phyloP scores from a whole-genome alignment of 208 protist species.

The Strigomonas galati region DNA sequence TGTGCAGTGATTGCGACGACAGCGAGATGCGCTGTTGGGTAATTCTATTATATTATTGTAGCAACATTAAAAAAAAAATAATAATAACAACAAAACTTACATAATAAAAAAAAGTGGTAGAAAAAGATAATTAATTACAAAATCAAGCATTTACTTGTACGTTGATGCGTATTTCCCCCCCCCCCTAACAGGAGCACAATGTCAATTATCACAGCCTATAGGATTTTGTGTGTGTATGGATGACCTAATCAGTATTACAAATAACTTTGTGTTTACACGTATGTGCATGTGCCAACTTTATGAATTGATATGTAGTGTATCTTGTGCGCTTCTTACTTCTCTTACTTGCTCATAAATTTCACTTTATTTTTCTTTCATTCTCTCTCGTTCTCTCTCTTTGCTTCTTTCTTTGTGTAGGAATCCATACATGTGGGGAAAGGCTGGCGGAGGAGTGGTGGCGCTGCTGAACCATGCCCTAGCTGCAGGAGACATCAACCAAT shows the following conservation, averaged over 20 bases:
- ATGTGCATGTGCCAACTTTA: too few relatives aligned
- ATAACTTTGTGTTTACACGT: too few relatives aligned
- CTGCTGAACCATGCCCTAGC: conserved; percentile 49
- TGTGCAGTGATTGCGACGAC: too few relatives aligned
- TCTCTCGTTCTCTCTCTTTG: background rate
- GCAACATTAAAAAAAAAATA: too few relatives aligned
- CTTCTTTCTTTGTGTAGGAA: conserved; percentile 8
- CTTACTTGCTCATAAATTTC: too few relatives aligned
- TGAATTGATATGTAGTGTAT: too few relatives aligned
- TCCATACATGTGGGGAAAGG: conserved; percentile 15
- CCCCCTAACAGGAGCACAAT: background rate
- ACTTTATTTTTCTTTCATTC: conserved; percentile 3
- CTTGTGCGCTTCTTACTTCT: too few relatives aligned
- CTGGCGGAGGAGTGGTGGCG: conserved; percentile 34
- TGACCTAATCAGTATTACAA: too few relatives aligned
- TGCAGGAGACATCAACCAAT: conserved; percentile 75
- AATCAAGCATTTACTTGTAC: background rate
- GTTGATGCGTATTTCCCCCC: too few relatives aligned
- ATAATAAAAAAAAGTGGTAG: background rate
- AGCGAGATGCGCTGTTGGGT: too few relatives aligned
- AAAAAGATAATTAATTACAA: background rate
- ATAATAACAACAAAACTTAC: too few relatives aligned
- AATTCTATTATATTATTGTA: background rate
- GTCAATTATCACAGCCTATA: background rate
- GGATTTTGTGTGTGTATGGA: background rate